Evolutionary conservation across 2,329 filamentous ascomycete genomes (phyloP).

Genomic region (Fusarium newnesense): DNA sequence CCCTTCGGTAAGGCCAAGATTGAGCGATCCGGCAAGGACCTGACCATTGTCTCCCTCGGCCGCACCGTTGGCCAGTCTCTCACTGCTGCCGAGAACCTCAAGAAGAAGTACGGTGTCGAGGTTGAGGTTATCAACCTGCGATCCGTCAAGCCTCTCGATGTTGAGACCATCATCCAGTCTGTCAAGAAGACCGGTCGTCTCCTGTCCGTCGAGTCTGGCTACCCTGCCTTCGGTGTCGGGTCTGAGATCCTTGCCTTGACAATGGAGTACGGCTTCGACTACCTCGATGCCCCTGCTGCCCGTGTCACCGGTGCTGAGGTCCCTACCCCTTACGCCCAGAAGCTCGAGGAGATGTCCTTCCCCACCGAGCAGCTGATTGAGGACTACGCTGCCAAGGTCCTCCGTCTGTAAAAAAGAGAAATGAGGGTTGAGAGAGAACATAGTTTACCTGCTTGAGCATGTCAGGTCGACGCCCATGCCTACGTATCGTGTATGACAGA

Average conservation of each 20-base stretch:
- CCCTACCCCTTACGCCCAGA: conserved; percentile 92
- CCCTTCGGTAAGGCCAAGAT: conserved; percentile 99
- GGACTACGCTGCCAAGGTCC: conserved; percentile 87
- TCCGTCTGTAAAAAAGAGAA: conserved; percentile 71
- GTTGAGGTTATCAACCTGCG: conserved; percentile 98
- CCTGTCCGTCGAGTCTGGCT: conserved; percentile 92
- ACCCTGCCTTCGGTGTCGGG: conserved; percentile 92
- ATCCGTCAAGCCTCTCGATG: conserved; percentile 94
- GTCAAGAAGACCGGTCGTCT: conserved; percentile 98
- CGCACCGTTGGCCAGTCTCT: conserved; percentile 95
- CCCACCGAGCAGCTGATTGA: conserved; percentile 89
- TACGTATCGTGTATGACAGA: conserved; percentile 22
- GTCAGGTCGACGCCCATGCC: conserved; percentile 14
- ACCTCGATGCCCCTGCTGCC: conserved; percentile 92
- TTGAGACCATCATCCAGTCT: conserved; percentile 94
- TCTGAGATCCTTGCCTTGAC: conserved; percentile 93
- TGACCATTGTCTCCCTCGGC: conserved; percentile 94
- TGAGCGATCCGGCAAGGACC: conserved; percentile 93
- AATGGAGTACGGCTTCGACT: conserved; percentile 99
- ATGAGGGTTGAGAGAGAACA: conserved; percentile 23
- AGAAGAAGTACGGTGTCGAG: conserved; percentile 96
- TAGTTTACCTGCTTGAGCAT: conserved; percentile 22
- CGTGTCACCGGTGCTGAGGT: conserved; percentile 97
- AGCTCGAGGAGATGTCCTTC: conserved; percentile 95
- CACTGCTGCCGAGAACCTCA: conserved; percentile 86